Base-by-base conservation (phyloP, 805 yeast genomes). In the Yarrowia porcina region DNA sequence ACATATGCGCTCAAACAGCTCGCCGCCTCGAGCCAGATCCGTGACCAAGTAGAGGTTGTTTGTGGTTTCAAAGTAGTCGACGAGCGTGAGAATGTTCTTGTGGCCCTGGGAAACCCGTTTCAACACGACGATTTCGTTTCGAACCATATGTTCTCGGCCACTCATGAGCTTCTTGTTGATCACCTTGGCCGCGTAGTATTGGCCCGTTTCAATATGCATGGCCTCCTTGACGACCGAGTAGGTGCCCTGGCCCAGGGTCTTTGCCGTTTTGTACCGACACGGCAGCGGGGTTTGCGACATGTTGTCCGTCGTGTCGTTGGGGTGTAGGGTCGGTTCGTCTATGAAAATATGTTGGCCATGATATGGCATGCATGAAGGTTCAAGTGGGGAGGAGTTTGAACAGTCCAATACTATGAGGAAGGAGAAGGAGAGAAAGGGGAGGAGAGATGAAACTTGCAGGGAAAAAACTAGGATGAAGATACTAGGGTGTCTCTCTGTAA, bases 41-140 rank as follows among this genome's bases (percentile, higher is more conserved):
- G 91, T 87, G 42, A 87, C 82, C 50, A 88, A 69, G 64, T 78
- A 77, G 38, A 77, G 69, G 67, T 79, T 77, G 63, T 83, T 81
- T 5, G 77, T 75, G 0, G 93, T 88, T 70, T 88, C 91, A 71
- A 87, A 88, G 73, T 81, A 84, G 74, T 87, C 92, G 10, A 83
- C 78, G 59, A 87, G 73, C 39, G 85, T 85, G 61, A 87, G 74
- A 13, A 88, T 79, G 69, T 85, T 83, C 21, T 79, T 73, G 65
- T 83, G 84, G 33, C 79, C 79, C 64, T 74, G 74, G 52, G 84
- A 80, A 10, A 84, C 74, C 27, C 78, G 79, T 70, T 78, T 78
- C 44, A 87, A 76, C 1, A 86, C 80, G 8, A 77, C 74, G 64
- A 87, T 82, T 71, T 87, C 93, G 66, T 86, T 82, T 63, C 83